These are phyloP conservation scores for Fusarium acutatum DNA, from an alignment of 2,329 filamentous ascomycete genomes.

Conservation along the genomic window DNA sequence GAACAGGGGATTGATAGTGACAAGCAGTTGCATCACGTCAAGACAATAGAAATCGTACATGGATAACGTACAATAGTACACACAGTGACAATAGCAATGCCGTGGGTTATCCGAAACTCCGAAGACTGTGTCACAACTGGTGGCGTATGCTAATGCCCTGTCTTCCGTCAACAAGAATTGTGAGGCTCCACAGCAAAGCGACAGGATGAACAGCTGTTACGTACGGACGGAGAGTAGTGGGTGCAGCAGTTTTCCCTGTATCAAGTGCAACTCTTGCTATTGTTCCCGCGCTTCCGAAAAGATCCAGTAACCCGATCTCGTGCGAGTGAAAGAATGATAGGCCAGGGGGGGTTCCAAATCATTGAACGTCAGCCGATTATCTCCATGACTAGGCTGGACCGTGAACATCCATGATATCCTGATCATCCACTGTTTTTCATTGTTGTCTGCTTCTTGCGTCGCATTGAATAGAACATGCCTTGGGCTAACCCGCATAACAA, in stretches of 20 bases:
- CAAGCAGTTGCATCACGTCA: background rate
- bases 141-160: constrained; percentile 28
- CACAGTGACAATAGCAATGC: background rate
- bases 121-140: constrained; percentile 32
- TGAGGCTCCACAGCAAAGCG: constrained; percentile 26
- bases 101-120: constrained; percentile 33
- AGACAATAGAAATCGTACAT: background rate
- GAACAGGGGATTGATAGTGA: background rate
- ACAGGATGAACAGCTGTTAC: constrained; percentile 34
- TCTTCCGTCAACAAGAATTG: background rate
- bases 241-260: background rate
- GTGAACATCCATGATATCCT: constrained; percentile 10
- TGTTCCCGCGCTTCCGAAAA: constrained; percentile 17
- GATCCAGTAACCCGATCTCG: constrained; percentile 29
- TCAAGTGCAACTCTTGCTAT: constrained; percentile 5
- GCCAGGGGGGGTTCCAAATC: background rate
- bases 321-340: constrained; percentile 25
- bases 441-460: background rate
- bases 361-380: constrained; percentile 32
- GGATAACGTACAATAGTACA: background rate
- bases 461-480: background rate
- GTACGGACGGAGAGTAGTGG: constrained; percentile 10
- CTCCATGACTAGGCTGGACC: constrained; percentile 8
- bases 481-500: background rate
- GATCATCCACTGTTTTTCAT: background rate